A percentile compares a stretch with the other conserved stretches of the same genome.
Evolutionary conservation across 495 filamentous ascomycete species (phyloP).

Genomic region (Hypoxylon fuscum): DNA sequence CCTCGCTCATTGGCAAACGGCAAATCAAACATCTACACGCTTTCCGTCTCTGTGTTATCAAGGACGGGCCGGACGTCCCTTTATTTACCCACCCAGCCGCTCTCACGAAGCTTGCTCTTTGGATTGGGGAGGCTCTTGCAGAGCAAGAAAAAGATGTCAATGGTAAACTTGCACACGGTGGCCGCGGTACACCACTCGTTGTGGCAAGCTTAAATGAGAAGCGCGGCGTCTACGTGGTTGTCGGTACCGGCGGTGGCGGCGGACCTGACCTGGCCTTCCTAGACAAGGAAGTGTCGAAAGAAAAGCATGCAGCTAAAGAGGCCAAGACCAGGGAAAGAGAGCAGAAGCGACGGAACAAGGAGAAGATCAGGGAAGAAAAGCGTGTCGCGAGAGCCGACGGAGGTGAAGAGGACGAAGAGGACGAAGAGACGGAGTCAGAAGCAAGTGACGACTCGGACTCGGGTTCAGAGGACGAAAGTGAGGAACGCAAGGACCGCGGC

Average conservation of each 20-base stretch:
- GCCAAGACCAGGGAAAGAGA: constrained; percentile 69
- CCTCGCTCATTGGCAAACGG: constrained; percentile 86
- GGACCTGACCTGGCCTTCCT: constrained; percentile 66
- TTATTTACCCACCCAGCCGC: constrained; percentile 93
- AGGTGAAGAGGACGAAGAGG: constrained; percentile 64
- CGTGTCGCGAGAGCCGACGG: constrained; percentile 52
- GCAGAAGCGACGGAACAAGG: constrained; percentile 64
- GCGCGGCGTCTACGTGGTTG: constrained; percentile 87
- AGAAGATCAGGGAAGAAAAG: constrained; percentile 70
- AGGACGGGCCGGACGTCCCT: constrained; percentile 88
- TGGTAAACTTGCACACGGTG: constrained; percentile 72
- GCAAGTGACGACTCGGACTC: constrained; percentile 66
- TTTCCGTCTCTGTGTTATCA: constrained; percentile 95
- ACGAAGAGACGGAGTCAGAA: constrained; percentile 66
- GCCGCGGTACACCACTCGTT: constrained; percentile 83
- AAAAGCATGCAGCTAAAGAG: constrained; percentile 65
- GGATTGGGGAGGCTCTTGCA: constrained; percentile 91
- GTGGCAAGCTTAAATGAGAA: constrained; percentile 89
- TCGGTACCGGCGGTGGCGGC: constrained; percentile 85
- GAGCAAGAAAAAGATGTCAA: constrained; percentile 83
- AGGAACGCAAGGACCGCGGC: constrained; percentile 62
- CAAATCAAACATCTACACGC: constrained; percentile 91
- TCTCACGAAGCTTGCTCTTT: constrained; percentile 89
- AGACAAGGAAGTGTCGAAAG: constrained; percentile 70
- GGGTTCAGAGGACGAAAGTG: constrained; percentile 69